A percentile compares a stretch with the other conserved stretches of the same genome.
Evolutionary conservation across 2,329 filamentous ascomycete genomes (phyloP).

Genomic region (Teratosphaeriaceae sp.): DNA sequence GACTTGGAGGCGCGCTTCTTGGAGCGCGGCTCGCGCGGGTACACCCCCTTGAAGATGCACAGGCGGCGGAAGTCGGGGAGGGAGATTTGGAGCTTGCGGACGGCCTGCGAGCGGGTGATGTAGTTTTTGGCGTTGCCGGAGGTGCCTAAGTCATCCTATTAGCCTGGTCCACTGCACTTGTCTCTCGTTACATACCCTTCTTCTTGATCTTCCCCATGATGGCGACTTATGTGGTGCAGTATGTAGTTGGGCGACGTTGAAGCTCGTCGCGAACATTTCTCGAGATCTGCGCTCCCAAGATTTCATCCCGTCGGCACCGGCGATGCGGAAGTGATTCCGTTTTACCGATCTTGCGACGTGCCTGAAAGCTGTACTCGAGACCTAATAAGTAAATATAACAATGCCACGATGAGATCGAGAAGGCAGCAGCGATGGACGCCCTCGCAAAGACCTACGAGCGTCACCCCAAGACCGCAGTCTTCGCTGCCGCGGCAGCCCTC

Average conservation of each 20-base stretch:
- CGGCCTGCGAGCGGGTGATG: slow-evolving; percentile 92
- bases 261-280: background rate
- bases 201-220: slow-evolving; percentile 76
- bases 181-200: no score
- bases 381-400: background rate
- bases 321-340: no score
- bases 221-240: slow-evolving; percentile 1
- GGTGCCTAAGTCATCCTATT: slow-evolving; percentile 49
- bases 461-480: slow-evolving; percentile 56
- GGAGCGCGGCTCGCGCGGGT: slow-evolving; percentile 91
- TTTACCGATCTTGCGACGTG: no score
- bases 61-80: slow-evolving; percentile 95
- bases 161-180: slow-evolving; percentile 1
- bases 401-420: background rate
- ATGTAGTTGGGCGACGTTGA: slow-evolving; percentile 1
- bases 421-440: slow-evolving; percentile 10
- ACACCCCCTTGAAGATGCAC: slow-evolving; percentile 99
- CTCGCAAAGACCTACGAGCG: slow-evolving; percentile 23
- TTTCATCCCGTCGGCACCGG: no score
- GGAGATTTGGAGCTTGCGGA: slow-evolving; percentile 95
- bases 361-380: no score
- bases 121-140: slow-evolving; percentile 96
- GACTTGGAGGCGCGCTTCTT: slow-evolving; percentile 96
- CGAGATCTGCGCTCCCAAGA: slow-evolving; percentile 1
- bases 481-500: slow-evolving; percentile 67